These are phyloP conservation scores for Aspergillus sp. DNA, from an alignment of 2,329 filamentous ascomycete genomes.

Conservation along the genomic window DNA sequence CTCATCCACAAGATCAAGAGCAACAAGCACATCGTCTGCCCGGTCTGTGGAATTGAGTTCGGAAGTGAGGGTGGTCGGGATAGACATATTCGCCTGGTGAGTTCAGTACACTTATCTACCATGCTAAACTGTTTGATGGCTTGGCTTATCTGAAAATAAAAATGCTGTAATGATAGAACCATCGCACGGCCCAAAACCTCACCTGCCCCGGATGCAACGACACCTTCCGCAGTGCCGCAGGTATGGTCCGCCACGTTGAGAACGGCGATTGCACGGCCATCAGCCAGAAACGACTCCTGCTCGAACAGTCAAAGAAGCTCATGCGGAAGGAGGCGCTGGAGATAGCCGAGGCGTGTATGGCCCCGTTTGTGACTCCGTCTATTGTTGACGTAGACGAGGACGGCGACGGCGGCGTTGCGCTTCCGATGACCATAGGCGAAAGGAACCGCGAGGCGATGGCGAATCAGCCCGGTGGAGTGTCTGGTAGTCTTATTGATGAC, in stretches of 20 bases:
- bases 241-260: constrained; percentile 57
- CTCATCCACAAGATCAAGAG: constrained; percentile 51
- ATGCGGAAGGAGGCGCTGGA: constrained; percentile 41
- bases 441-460: constrained; percentile 19
- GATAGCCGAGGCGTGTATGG: not conserved
- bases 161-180: constrained; percentile 36
- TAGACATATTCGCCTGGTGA: constrained; percentile 53
- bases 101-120: not conserved
- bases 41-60: constrained; percentile 58
- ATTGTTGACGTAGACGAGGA: constrained; percentile 6
- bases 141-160: not conserved
- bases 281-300: constrained; percentile 43
- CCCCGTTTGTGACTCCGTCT: not conserved
- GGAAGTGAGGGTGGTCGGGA: constrained; percentile 53
- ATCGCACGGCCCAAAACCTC: constrained; percentile 52
- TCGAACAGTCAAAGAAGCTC: constrained; percentile 52
- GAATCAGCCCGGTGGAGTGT: constrained; percentile 16
- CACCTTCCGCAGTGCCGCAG: constrained; percentile 49
- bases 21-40: constrained; percentile 53
- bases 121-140: not conserved
- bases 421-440: constrained; percentile 5
- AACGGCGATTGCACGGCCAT: constrained; percentile 51
- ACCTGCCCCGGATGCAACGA: constrained; percentile 49
- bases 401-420: constrained; percentile 25
- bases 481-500: constrained; percentile 11